Base-by-base conservation (phyloP, 2,329 filamentous ascomycete genomes). In the Cordyceps farinosa region DNA sequence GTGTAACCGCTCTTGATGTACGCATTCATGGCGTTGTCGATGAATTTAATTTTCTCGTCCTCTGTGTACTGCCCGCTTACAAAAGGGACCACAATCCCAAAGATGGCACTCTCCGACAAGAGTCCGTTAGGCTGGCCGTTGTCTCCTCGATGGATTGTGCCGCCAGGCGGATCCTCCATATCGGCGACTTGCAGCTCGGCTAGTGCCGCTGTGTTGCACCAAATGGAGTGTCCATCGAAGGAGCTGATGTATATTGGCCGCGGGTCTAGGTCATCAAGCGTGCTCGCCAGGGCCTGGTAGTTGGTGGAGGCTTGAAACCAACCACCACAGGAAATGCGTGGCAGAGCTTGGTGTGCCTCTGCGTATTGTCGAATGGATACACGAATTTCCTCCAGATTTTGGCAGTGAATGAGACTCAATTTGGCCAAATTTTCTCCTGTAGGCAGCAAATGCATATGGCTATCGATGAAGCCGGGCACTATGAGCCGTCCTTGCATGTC, bases 281-380 rank as follows among this genome's bases (percentile, higher is more conserved):
- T 74, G 22, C 69, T 72, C 0, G 75, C 75, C 52, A 75, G 71
- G 1, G 77, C 78, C 29, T 74, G 68, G 10, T 74, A 72, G 13
- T 75, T 69, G 1, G 78, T 80, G 74, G 77, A 77, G n/a, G 70
- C 72, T 42, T 79, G 75, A 73, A 79, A 78, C 78, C 78, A 81
- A 4, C 77, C 76, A 51, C 71, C 72, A 60, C 75, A 78, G 51
- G 79, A 64, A 7, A 81, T 76, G 8, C 76, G 70, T 29, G 74
- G 66, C 22, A 75, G 70, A 3, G 73, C 66, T 0, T 76, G 76
- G 56, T 79, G 70, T 15, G 69, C 68, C 17, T 66, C 65, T 3
- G 75, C 76, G 60, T 74, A 75, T 6, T 67, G 61, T 7, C 65
- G 70, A 62, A 80, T 77, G 1, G 72, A 68, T 2, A 64, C 62